These are phyloP conservation scores for Pseudocercospora musae DNA, from an alignment of 2,329 filamentous ascomycete genomes.

Conservation along the genomic window DNA sequence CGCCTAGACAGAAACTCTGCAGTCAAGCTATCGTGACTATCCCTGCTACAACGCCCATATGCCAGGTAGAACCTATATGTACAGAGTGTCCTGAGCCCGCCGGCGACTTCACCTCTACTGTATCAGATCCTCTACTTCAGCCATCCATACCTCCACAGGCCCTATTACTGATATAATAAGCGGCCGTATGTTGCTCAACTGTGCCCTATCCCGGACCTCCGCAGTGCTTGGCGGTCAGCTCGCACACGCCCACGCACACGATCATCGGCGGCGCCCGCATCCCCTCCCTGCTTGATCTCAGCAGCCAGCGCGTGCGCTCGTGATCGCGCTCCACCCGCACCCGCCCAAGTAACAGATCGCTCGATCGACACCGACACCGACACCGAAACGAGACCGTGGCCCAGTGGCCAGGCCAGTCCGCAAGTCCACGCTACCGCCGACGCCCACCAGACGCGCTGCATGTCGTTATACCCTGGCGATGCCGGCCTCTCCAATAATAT, in stretches of 20 bases:
- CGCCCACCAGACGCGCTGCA: conserved; percentile 18
- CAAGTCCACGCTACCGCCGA: conserved; percentile 10
- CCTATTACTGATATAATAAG: background rate
- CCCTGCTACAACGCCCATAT: background rate
- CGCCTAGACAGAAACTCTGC: conserved; percentile 1
- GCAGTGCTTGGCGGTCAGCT: background rate
- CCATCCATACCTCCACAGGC: background rate
- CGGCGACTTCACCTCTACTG: background rate
- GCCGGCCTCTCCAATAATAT: conserved; percentile 10
- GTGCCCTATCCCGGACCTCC: background rate
- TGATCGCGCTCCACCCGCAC: conserved; percentile 16
- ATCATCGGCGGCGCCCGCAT: conserved; percentile 6
- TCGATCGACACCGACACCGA: conserved; percentile 20
- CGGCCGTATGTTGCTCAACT: background rate
- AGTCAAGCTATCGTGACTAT: background rate
- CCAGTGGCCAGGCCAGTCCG: background rate
- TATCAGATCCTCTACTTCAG: background rate
- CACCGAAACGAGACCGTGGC: conserved; percentile 14
- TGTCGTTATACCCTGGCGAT: conserved; percentile 22
- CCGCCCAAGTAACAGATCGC: conserved; percentile 13
- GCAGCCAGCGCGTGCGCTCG: conserved; percentile 12
- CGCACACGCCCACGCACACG: background rate
- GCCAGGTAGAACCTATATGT: background rate
- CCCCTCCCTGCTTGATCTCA: conserved; percentile 15
- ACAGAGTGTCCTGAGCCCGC: background rate